phyloP scores from a whole-genome alignment of 441 rosid species.

The Pelargonium citronellum region DNA sequence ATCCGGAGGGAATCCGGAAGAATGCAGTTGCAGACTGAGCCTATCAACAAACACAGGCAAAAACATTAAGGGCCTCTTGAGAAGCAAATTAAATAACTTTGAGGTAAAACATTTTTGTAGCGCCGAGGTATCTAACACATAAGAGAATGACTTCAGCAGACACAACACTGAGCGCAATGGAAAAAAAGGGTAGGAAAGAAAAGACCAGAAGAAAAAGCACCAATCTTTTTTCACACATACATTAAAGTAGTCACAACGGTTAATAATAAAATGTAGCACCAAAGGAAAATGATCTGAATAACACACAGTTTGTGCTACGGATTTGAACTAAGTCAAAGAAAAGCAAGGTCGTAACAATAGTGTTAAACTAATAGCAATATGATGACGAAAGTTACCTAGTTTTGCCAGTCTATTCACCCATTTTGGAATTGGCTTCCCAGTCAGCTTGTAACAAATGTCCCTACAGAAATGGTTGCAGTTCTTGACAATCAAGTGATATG shows the following conservation, averaged over 20 bases:
- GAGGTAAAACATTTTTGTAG: background rate
- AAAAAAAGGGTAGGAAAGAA: no score
- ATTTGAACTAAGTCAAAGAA: no score
- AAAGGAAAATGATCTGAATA: no score
- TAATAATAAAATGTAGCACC: no score
- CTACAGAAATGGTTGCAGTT: slow-evolving; percentile 75
- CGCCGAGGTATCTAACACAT: background rate
- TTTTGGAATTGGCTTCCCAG: slow-evolving; percentile 53
- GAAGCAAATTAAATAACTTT: background rate
- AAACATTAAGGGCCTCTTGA: background rate
- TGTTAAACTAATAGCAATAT: background rate
- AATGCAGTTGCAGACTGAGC: slow-evolving; percentile 62
- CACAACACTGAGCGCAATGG: no score
- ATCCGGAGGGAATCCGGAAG: slow-evolving; percentile 59
- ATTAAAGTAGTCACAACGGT: background rate
- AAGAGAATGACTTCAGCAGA: no score
- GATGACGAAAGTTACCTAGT: slow-evolving; percentile 37
- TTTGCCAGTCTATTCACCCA: slow-evolving; percentile 68
- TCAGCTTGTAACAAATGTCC: slow-evolving; percentile 51
- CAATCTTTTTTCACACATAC: no score
- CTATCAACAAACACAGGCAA: slow-evolving; percentile 22
- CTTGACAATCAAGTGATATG: slow-evolving; percentile 66
- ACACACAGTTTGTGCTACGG: no score
- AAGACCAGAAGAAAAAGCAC: no score
- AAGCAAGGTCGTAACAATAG: no score